These are phyloP conservation scores for rapeseed (Brassica napus) DNA, from an alignment of 345 rosid genomes.

Conservation along the genomic window DNA sequence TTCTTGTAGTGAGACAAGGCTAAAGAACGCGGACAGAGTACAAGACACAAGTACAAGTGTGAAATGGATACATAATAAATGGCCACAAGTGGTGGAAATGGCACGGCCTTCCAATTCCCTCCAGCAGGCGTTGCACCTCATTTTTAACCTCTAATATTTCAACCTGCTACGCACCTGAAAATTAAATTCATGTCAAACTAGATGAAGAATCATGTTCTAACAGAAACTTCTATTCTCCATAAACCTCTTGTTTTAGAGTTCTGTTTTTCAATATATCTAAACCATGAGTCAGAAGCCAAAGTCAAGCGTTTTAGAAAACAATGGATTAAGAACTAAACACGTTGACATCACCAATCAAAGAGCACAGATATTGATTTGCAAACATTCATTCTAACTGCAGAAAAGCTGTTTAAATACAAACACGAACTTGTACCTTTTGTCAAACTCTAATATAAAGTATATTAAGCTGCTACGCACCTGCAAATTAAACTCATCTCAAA, in stretches of 20 bases:
- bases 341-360: too few species aligned
- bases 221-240: not conserved
- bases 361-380: not conserved
- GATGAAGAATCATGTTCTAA: not conserved
- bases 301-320: not conserved
- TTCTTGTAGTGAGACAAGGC: too few species aligned
- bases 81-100: slow-evolving; percentile 84
- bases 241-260: not conserved
- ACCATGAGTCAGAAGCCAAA: not conserved
- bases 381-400: not conserved
- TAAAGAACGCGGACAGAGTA: not conserved
- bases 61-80: slow-evolving; percentile 73
- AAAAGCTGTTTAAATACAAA: too few species aligned
- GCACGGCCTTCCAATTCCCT: slow-evolving; percentile 93
- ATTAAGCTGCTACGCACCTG: slow-evolving; percentile 16
- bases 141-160: slow-evolving; percentile 43
- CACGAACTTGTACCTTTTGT: too few species aligned
- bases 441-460: too few species aligned
- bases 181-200: not conserved
- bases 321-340: not conserved
- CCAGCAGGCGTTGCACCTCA: slow-evolving; percentile 99
- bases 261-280: not conserved
- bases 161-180: slow-evolving; percentile 16
- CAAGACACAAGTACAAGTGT: not conserved
- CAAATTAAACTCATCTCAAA: too few species aligned